Evolutionary conservation across 331 rosid species (phyloP), one percentile per base, ranked within the genome.

Genomic region (Phaseolus coccineus): DNA sequence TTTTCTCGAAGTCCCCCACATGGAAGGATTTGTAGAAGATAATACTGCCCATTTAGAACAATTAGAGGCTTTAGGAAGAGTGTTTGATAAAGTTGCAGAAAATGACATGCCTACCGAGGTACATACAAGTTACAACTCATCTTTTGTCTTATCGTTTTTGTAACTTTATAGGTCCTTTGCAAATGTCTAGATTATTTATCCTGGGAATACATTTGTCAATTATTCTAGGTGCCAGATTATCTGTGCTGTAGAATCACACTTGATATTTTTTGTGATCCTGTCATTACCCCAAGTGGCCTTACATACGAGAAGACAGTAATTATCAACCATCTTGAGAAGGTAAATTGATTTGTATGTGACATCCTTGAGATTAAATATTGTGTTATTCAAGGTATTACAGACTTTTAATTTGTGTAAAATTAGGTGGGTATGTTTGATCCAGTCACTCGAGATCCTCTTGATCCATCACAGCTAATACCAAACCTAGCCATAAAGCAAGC

Each of bases 371-470:
- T 13, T 42, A 3, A 46, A 12, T 46, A 11, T 46, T 46, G 11
- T 28, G 13, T 15, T 16, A 19, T 46, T 24, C 10, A 15, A 44
- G 2, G 7, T 9, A 31, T 42, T 39, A 42, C 13, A 42, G 2
- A 27, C 30, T 53, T 44, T 65, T 30, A 73, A 80, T 48, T 53
- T 59, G 3, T 65, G 46, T 12, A 24, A 44, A 53, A 15, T 15
- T 61, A 92, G 97, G 97, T 89, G 64, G 97, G 96, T 47, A 56
- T 24, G 24, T 92, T 90, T 40, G 96, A 92, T 82, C 96, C 96
- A 13, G 65, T 83, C 44, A 90, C 96, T 0, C 85, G 92, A 2
- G 88, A 89, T 47, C 75, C 74, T 0, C 93, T 92, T 15, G n/a
- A 83, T 15, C 76, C 86, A 56, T 74, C 83, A 2, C 91, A 86